Percentiles rank a stretch among this genome's conserved stretches.
phyloP scores from a whole-genome alignment of 768 basidiomycete species.

The Rhodotorula kratochvilovae region DNA sequence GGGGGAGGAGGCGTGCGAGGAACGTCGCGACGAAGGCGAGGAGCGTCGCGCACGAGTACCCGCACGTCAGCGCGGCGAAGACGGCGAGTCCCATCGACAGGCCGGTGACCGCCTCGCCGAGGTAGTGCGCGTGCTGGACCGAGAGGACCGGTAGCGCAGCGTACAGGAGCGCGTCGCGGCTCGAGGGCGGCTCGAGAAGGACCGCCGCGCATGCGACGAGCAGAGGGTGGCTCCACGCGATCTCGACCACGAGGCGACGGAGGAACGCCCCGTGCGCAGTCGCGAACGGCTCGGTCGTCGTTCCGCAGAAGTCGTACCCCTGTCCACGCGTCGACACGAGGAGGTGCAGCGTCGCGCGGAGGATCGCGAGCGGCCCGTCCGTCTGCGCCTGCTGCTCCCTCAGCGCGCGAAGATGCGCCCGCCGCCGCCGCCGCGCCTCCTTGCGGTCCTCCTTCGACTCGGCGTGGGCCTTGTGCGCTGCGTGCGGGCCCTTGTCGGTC shows the following conservation, averaged over 20 bases:
- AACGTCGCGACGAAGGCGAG: conserved; percentile 6
- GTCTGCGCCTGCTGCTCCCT: neutral
- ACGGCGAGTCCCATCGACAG: conserved; percentile 23
- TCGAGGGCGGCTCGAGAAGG: conserved; percentile 21
- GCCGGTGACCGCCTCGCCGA: conserved; percentile 19
- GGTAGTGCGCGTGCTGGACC: neutral
- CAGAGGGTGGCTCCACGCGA: conserved; percentile 24
- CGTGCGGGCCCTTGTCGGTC: neutral
- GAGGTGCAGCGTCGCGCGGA: conserved; percentile 25
- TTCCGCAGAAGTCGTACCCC: conserved; percentile 28
- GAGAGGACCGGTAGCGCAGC: neutral
- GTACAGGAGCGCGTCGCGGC: neutral
- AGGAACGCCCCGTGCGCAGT: neutral
- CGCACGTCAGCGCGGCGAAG: conserved; percentile 29
- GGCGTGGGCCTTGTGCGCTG: neutral
- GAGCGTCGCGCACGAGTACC: conserved; percentile 18
- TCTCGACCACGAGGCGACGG: conserved; percentile 14
- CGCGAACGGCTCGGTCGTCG: conserved; percentile 12
- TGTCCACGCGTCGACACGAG: conserved; percentile 30
- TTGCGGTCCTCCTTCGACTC: neutral
- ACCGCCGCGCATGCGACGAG: conserved; percentile 15
- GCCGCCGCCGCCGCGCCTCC: neutral
- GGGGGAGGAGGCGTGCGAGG: neutral
- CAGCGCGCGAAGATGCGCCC: conserved; percentile 1
- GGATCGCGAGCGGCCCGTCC: conserved; percentile 5